A percentile compares a stretch with the other conserved stretches of the same genome.
Evolutionary conservation across 495 filamentous ascomycete genomes (phyloP).

Genomic region (Podospora pseudoanserina): DNA sequence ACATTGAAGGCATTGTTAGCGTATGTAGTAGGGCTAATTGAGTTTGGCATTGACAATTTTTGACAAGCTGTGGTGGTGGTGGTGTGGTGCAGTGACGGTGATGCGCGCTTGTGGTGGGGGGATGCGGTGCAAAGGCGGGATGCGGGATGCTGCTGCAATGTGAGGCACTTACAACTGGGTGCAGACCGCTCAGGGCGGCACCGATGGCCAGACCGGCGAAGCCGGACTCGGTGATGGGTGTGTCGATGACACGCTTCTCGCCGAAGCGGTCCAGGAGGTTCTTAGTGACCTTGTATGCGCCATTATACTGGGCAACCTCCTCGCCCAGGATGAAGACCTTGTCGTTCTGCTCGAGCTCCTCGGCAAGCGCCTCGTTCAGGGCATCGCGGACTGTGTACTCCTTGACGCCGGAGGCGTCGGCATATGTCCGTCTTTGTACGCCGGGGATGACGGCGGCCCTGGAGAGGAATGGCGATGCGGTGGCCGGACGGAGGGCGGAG

Average conservation of each 20-base stretch:
- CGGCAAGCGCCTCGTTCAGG: constrained; percentile 93
- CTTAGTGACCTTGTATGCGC: constrained; percentile 99
- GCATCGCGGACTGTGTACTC: constrained; percentile 96
- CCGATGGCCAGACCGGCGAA: constrained; percentile 91
- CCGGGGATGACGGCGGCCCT: constrained; percentile 37
- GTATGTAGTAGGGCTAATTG: not conserved
- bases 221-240: constrained; percentile 94
- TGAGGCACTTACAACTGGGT: constrained; percentile 73
- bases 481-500: constrained; percentile 43
- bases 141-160: not conserved
- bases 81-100: not conserved
- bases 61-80: not conserved
- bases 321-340: constrained; percentile 96
- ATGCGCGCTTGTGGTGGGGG: constrained; percentile 1
- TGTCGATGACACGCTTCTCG: constrained; percentile 96
- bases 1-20: not conserved
- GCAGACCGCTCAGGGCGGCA: constrained; percentile 87
- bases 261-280: constrained; percentile 95
- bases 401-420: constrained; percentile 63
- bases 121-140: constrained; percentile 2
- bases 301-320: constrained; percentile 99
- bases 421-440: constrained; percentile 51
- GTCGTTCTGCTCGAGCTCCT: constrained; percentile 89
- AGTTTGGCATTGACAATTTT: not conserved
- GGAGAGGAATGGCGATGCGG: constrained; percentile 50